Conservation (phyloP, 1,284 basidiomycete genomes). For the Schizophyllum commune region DNA sequence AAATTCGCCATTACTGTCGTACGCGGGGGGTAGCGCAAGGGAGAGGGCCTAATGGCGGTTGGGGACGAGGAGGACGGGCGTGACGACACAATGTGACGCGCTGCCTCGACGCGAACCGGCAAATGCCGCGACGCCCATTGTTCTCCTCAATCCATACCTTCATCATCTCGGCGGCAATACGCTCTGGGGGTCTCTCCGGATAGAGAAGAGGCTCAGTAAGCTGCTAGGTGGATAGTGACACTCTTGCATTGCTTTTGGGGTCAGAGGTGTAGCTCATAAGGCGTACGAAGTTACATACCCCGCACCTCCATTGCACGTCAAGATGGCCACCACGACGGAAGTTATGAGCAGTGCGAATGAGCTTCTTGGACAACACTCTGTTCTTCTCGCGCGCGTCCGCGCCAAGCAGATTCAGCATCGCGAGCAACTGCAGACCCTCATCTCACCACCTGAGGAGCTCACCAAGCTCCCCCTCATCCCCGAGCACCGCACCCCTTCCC, state of each 20-base stretch:
- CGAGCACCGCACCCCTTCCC: conserved; percentile 29
- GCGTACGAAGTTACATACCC: too few species aligned
- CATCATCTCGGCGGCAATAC: too few species aligned
- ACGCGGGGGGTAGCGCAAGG: background rate
- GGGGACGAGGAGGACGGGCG: background rate
- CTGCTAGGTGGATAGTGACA: too few species aligned
- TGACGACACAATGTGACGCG: too few species aligned
- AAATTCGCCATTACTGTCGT: background rate
- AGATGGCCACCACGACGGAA: conserved; percentile 20
- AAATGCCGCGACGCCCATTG: too few species aligned
- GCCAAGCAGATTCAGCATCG: conserved; percentile 29
- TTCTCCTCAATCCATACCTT: too few species aligned
- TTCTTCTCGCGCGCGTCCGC: conserved; percentile 30
- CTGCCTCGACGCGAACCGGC: too few species aligned
- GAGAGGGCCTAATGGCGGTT: background rate
- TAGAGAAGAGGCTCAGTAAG: too few species aligned
- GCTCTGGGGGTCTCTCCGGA: too few species aligned
- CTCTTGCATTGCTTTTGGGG: too few species aligned
- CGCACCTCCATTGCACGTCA: background rate
- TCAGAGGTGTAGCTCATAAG: too few species aligned
- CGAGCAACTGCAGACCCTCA: conserved; percentile 22
- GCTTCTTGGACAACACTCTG: conserved; percentile 31
- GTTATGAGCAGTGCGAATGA: conserved; percentile 27
- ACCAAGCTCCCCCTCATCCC: conserved; percentile 23
- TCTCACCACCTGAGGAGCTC: conserved; percentile 22